A percentile compares a stretch with the other conserved stretches of the same genome.
These are phyloP conservation scores for Aleurites moluccanus DNA, from an alignment of 441 rosid genomes.

Conservation along the genomic window DNA sequence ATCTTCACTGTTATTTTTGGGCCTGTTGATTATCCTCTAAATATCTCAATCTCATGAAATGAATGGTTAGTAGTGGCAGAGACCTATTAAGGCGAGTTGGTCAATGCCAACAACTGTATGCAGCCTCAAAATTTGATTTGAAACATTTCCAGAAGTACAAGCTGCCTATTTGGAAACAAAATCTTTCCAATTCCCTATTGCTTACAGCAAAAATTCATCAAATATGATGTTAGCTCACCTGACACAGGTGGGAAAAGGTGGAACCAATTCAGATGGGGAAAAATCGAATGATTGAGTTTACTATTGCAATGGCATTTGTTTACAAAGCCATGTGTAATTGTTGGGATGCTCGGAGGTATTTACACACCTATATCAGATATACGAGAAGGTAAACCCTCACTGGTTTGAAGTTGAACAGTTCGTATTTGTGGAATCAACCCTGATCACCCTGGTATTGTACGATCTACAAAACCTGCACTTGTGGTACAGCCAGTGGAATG, in stretches of 20 bases:
- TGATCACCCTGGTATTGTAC: conserved; percentile 87
- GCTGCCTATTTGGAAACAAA: not conserved
- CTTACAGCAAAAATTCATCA: not conserved
- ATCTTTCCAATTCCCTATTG: not conserved
- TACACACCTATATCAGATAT: conserved; percentile 24
- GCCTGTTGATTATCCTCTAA: no score
- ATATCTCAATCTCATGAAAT: not conserved
- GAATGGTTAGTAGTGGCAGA: no score
- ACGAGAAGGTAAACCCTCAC: conserved; percentile 15
- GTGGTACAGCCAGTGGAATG: conserved; percentile 95
- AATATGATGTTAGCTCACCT: no score
- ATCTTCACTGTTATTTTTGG: no score
- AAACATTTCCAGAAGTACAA: not conserved
- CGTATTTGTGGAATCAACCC: conserved; percentile 35
- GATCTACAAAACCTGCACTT: conserved; percentile 81
- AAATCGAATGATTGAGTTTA: conserved; percentile 17
- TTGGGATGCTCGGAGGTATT: conserved; percentile 9
- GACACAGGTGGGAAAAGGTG: not conserved
- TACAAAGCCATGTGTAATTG: conserved; percentile 12
- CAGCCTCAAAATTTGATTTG: no score
- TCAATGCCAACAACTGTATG: no score
- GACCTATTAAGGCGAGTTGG: no score
- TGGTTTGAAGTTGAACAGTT: conserved; percentile 40
- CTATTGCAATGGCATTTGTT: conserved; percentile 6
- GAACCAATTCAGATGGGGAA: not conserved